A percentile compares a stretch with the other conserved stretches of the same genome.
phyloP scores from a whole-genome alignment of 2,329 filamentous ascomycete species.

The Microsporum audouinii region DNA sequence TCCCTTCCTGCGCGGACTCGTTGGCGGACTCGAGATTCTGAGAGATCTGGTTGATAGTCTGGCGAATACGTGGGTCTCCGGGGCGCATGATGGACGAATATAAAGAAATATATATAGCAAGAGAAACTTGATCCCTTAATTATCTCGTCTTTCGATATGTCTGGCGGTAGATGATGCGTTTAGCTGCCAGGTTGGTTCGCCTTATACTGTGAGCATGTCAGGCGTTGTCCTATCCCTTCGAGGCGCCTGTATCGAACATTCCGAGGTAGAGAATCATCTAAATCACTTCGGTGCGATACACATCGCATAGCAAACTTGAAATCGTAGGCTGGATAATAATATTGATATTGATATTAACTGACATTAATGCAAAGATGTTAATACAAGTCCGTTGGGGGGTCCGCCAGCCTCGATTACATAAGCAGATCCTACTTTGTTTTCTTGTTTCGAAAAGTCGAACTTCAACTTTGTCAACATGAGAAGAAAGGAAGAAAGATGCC shows the following conservation, averaged over 20 bases:
- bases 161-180: neutral
- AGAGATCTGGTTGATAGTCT: conserved; percentile 85
- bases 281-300: neutral
- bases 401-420: neutral
- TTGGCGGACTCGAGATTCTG: conserved; percentile 85
- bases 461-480: neutral
- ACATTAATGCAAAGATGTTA: neutral
- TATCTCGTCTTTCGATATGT: neutral
- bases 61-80: conserved; percentile 74
- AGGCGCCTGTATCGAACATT: neutral
- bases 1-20: conserved; percentile 77
- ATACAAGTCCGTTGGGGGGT: neutral
- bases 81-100: conserved; percentile 44
- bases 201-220: neutral
- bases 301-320: neutral
- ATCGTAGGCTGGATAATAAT: neutral
- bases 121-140: neutral
- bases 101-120: neutral
- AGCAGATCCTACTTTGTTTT: neutral
- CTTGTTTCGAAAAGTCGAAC: neutral
- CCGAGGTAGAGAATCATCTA: neutral
- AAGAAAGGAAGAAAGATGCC: conserved; percentile 32
- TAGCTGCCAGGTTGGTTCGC: neutral
- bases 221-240: neutral
- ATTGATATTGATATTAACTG: neutral